Base-by-base conservation (phyloP, 2,329 filamentous ascomycete genomes). In the Phyllosticta citrichinensis region DNA sequence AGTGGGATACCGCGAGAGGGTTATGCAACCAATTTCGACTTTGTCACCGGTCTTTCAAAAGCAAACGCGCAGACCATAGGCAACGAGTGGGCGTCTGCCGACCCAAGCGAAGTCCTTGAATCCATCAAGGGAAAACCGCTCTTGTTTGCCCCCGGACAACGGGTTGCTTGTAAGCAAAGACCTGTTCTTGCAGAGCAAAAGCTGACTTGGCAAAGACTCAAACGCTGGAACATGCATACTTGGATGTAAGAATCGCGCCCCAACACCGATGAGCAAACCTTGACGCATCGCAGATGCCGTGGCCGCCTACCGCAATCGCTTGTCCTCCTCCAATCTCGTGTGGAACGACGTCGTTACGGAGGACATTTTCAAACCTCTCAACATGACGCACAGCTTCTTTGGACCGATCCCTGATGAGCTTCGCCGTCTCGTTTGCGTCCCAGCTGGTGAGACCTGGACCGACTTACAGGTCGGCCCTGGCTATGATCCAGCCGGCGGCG, bases 141-240 rank as follows among this genome's bases (percentile, higher is more conserved):
- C 25, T 70, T 72, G 68, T 72, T 70, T 57, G 67, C 65, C 22
- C 69, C 70, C 17, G 68, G 70, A 1, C 65, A 69, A 60, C 63
- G 68, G 55, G 66, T 68, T 5, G 69, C 65, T 3, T 70, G 58
- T 60, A 51, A 55, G 57, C 19, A 35, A 8, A 64, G 65, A 30
- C 56, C 62, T 52, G 20, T 33, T 60, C n/a, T 47, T 25, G 20
- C 22, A 24, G 24, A 24, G 6, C n/a, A 22, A 5, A 9, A 20
- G 19, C 8, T 24, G n/a, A 53, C 35, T 6, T 35, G 8, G 12
- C n/a, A 17, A 9, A 60, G 58, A 72, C 54, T 72, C 70, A 0
- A 72, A 71, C 59, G 67, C 66, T 8, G 70, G 70, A 0, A 53
- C 67, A 5, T 68, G 67, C 2, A 64, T 72, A n/a, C 63, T 72